These are phyloP conservation scores for Stylosanthes scabra DNA, from an alignment of 331 rosid species.

Conservation along the genomic window DNA sequence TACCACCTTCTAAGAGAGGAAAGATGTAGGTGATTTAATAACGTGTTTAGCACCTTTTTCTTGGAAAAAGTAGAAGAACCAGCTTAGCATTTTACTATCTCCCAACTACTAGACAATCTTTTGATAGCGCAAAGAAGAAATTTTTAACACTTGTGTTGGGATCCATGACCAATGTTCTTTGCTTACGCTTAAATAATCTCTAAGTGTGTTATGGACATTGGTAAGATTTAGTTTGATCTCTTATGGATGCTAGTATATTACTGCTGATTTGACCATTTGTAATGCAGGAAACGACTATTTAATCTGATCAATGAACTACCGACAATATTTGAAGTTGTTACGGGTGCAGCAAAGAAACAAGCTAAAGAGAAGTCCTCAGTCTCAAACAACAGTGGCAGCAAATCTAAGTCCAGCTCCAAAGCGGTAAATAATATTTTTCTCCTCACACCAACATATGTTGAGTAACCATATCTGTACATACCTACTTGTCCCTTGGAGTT, in stretches of 20 bases:
- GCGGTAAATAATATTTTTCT: slow-evolving; percentile 46
- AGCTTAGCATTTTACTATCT: slow-evolving; percentile 26
- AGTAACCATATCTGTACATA: slow-evolving; percentile 2
- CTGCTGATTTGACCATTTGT: slow-evolving; percentile 29
- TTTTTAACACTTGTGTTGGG: slow-evolving; percentile 12
- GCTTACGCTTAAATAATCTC: slow-evolving; percentile 19
- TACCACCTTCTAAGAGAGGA: background rate
- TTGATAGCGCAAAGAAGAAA: slow-evolving; percentile 27
- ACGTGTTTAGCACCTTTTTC: slow-evolving; percentile 3
- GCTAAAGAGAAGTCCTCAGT: slow-evolving; percentile 77
- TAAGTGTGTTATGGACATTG: slow-evolving; percentile 30
- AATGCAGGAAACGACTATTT: slow-evolving; percentile 82
- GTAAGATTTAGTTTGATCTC: slow-evolving; percentile 21
- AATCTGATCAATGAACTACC: slow-evolving; percentile 85
- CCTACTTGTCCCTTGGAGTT: slow-evolving; percentile 15
- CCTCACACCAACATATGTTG: slow-evolving; percentile 4
- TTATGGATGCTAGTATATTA: background rate
- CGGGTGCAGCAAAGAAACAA: slow-evolving; percentile 69
- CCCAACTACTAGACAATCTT: slow-evolving; percentile 3
- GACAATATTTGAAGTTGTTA: slow-evolving; percentile 81
- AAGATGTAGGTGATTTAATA: slow-evolving; percentile 21
- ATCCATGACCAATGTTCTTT: slow-evolving; percentile 9
- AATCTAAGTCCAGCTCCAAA: slow-evolving; percentile 72
- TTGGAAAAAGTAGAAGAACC: background rate
- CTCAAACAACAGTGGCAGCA: slow-evolving; percentile 70